A percentile compares a stretch with the other conserved stretches of the same genome.
Conservation (phyloP, 2,329 filamentous ascomycete genomes). For the Pleomassaria siparia region DNA sequence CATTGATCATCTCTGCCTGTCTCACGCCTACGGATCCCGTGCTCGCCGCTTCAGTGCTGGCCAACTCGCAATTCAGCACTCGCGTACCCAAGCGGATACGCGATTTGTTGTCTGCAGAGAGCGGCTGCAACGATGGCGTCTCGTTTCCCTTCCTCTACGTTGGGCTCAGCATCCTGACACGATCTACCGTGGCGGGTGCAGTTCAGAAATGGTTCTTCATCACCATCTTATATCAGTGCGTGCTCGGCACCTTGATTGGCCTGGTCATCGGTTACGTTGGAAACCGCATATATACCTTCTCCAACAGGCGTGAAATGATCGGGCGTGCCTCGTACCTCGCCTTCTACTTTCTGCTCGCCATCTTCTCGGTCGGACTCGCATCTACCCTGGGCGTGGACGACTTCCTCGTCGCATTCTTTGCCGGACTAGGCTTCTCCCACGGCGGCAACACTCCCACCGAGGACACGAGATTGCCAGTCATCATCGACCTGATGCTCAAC, state of each 20-base stretch:
- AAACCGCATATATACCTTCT: constrained; percentile 53
- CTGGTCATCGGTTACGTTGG: constrained; percentile 50
- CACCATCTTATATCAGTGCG: constrained; percentile 59
- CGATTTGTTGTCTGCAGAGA: constrained; percentile 56
- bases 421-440: constrained; percentile 57
- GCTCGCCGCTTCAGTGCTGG: constrained; percentile 56
- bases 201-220: constrained; percentile 56
- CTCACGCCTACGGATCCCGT: constrained; percentile 61
- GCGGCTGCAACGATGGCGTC: constrained; percentile 58
- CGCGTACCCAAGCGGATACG: constrained; percentile 55
- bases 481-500: constrained; percentile 60
- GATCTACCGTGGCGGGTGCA: constrained; percentile 41
- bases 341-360: constrained; percentile 58
- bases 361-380: constrained; percentile 55
- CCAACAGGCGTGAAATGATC: constrained; percentile 49
- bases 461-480: constrained; percentile 49
- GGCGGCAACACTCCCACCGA: constrained; percentile 55
- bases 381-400: constrained; percentile 57
- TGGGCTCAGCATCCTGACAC: constrained; percentile 51
- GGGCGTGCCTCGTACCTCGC: constrained; percentile 54
- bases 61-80: constrained; percentile 55
- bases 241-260: constrained; percentile 51
- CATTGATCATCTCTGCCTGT: constrained; percentile 56
- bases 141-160: constrained; percentile 60
- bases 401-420: constrained; percentile 59